phyloP scores from a whole-genome alignment of 192 early-diverging fungal species.

The Entomortierella chlamydospora region DNA sequence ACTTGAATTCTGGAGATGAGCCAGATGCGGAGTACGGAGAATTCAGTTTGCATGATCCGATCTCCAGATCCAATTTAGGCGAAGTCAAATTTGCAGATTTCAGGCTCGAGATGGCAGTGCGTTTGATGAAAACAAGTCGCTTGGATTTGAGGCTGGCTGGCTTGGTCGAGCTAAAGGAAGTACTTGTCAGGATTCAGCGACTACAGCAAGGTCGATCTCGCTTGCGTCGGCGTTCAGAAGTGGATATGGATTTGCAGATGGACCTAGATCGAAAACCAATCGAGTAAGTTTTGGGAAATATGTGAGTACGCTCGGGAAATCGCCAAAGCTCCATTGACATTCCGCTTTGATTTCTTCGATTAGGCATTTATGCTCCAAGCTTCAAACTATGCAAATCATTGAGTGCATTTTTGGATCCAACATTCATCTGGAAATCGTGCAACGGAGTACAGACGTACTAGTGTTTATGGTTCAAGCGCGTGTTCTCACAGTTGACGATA shows the following conservation, averaged over 20 bases:
- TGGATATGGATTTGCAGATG: conserved; percentile 47
- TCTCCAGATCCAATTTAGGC: conserved; percentile 36
- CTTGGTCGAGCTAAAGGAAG: conserved; percentile 58
- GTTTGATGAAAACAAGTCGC: conserved; percentile 57
- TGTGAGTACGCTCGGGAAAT: neutral
- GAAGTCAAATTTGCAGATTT: conserved; percentile 55
- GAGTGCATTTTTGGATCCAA: conserved; percentile 61
- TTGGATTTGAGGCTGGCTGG: conserved; percentile 58
- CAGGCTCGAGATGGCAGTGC: conserved; percentile 55
- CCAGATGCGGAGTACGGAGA: conserved; percentile 45
- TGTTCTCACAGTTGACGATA: conserved; percentile 44
- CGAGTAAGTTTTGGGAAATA: conserved; percentile 31
- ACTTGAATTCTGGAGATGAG: conserved; percentile 12
- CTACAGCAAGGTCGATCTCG: conserved; percentile 40
- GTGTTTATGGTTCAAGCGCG: conserved; percentile 56
- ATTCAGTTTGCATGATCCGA: conserved; percentile 32
- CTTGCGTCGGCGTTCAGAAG: conserved; percentile 32
- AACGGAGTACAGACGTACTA: conserved; percentile 58
- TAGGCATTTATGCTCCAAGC: conserved; percentile 47
- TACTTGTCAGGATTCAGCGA: conserved; percentile 47
- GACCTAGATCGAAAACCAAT: conserved; percentile 41
- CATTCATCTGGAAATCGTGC: conserved; percentile 62
- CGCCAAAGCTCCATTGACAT: neutral
- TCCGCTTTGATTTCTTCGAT: neutral
- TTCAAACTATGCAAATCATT: conserved; percentile 53